phyloP scores from a whole-genome alignment of 1,284 basidiomycete genomes.

The Cutaneotrichosporon mucoides region DNA sequence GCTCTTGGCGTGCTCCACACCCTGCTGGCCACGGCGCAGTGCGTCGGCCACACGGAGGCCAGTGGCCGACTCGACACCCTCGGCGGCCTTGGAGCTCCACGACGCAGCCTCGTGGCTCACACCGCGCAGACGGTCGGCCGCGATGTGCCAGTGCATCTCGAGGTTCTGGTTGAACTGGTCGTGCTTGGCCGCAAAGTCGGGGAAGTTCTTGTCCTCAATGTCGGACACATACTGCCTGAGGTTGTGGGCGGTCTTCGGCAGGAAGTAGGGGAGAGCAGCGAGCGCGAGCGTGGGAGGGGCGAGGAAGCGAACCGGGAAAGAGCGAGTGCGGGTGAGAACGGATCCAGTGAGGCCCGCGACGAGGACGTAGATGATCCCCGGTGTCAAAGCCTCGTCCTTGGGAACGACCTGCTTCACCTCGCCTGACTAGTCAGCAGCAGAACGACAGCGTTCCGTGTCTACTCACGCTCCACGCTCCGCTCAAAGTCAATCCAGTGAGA shows the following conservation, averaged over 20 bases:
- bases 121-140: slow-evolving; percentile 51
- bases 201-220: slow-evolving; percentile 68
- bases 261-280: slow-evolving; percentile 67
- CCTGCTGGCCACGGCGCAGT: slow-evolving; percentile 52
- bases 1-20: slow-evolving; percentile 7
- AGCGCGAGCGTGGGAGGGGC: slow-evolving; percentile 67
- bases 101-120: slow-evolving; percentile 42
- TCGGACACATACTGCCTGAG: slow-evolving; percentile 61
- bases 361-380: slow-evolving; percentile 79
- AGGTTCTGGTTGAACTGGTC: slow-evolving; percentile 63
- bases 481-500: slow-evolving; percentile 77
- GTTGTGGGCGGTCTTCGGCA: slow-evolving; percentile 71
- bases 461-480: slow-evolving; percentile 74
- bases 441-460: too few relatives aligned
- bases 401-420: slow-evolving; percentile 76
- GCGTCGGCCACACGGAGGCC: slow-evolving; percentile 66
- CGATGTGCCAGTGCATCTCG: slow-evolving; percentile 57
- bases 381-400: slow-evolving; percentile 73
- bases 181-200: slow-evolving; percentile 64
- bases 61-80: slow-evolving; percentile 62
- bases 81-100: slow-evolving; percentile 54
- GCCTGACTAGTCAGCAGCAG: slow-evolving; percentile 50
- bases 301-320: slow-evolving; percentile 60
- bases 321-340: slow-evolving; percentile 73
- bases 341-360: slow-evolving; percentile 81